phyloP scores from a whole-genome alignment of 2,329 filamentous ascomycete species.

The Hymenoscyphus infarciens region DNA sequence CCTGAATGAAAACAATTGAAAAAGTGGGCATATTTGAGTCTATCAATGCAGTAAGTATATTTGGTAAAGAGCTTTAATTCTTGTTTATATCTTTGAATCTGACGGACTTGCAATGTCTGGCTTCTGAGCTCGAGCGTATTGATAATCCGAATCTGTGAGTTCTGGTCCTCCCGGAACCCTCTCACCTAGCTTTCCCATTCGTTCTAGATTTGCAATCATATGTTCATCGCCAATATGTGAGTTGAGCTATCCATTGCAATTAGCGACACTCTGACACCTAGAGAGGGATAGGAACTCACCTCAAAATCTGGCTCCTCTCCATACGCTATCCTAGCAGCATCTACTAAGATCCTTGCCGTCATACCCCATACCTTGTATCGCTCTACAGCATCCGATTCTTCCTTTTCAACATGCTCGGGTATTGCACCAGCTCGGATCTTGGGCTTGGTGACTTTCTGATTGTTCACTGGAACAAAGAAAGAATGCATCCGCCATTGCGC shows the following conservation, averaged over 20 bases:
- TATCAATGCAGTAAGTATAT: neutral
- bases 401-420: conserved; percentile 45
- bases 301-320: conserved; percentile 81
- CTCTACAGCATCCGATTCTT: conserved; percentile 42
- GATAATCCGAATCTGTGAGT: conserved; percentile 48
- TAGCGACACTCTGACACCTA: conserved; percentile 12
- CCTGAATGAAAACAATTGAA: too few relatives aligned
- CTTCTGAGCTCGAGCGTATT: conserved; percentile 32
- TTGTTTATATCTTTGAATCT: conserved; percentile 13
- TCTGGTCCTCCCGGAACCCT: conserved; percentile 46
- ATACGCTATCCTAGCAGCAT: conserved; percentile 82
- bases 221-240: conserved; percentile 50
- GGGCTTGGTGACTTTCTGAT: conserved; percentile 65
- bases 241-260: conserved; percentile 26
- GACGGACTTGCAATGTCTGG: neutral
- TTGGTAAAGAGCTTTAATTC: neutral
- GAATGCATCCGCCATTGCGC: conserved; percentile 82
- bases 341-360: conserved; percentile 87
- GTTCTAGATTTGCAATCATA: conserved; percentile 55
- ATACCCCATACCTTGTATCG: conserved; percentile 90
- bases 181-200: conserved; percentile 53
- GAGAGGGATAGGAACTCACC: conserved; percentile 42
- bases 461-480: conserved; percentile 80
- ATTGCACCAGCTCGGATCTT: conserved; percentile 37
- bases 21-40: neutral